phyloP scores from a whole-genome alignment of 768 basidiomycete genomes.

The Macrolepiota albuminosa region DNA sequence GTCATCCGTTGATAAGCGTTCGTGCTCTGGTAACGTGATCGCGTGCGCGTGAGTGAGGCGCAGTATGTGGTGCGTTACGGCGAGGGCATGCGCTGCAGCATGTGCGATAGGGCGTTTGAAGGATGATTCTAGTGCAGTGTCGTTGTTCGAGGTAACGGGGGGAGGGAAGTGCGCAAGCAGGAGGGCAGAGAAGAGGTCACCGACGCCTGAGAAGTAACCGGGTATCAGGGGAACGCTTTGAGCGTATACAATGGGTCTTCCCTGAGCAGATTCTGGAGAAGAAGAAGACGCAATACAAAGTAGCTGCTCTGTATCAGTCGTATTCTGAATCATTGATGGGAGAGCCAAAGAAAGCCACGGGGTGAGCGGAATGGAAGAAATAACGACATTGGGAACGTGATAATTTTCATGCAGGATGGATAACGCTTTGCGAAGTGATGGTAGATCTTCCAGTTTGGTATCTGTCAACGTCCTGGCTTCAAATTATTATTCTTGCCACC shows the following conservation, averaged over 20 bases:
- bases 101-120: slow-evolving; percentile 38
- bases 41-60: slow-evolving; percentile 55
- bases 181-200: slow-evolving; percentile 93
- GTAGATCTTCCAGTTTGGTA: slow-evolving; percentile 57
- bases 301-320: slow-evolving; percentile 44
- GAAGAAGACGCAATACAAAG: slow-evolving; percentile 77
- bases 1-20: slow-evolving; percentile 64
- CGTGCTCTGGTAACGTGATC: slow-evolving; percentile 50
- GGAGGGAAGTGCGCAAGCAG: slow-evolving; percentile 66
- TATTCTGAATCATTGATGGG: slow-evolving; percentile 40
- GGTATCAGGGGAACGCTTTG: slow-evolving; percentile 73
- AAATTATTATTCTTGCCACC: not conserved
- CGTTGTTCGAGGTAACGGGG: not conserved
- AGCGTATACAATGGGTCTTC: slow-evolving; percentile 46
- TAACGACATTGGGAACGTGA: slow-evolving; percentile 80
- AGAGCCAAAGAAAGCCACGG: slow-evolving; percentile 54
- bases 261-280: slow-evolving; percentile 14
- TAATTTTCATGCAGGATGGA: slow-evolving; percentile 70
- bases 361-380: slow-evolving; percentile 80
- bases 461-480: slow-evolving; percentile 67
- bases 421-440: slow-evolving; percentile 66
- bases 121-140: not conserved
- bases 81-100: slow-evolving; percentile 65
- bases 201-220: slow-evolving; percentile 95
- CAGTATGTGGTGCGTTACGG: slow-evolving; percentile 73